These are phyloP conservation scores for Inga leiocalycina DNA, from an alignment of 306 rosid species.

Conservation along the genomic window DNA sequence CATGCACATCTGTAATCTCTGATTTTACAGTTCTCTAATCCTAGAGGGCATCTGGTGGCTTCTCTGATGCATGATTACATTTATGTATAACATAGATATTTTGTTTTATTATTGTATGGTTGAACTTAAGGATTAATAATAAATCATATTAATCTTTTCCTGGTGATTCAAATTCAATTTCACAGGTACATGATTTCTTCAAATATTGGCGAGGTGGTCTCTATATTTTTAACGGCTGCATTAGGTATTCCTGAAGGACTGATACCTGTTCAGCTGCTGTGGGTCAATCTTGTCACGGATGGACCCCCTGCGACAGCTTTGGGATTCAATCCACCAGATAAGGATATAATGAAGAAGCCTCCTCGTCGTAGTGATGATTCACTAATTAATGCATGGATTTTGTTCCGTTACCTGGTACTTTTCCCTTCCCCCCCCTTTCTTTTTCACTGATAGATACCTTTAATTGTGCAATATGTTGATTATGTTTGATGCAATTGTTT, in stretches of 20 bases:
- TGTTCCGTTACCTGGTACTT: conserved; percentile 89
- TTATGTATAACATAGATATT: background rate
- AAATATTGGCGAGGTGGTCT: conserved; percentile 85
- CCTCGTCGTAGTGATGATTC: conserved; percentile 85
- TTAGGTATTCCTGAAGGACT: conserved; percentile 94
- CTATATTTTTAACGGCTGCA: conserved; percentile 82
- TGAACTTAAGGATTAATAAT: background rate
- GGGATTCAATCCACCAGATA: conserved; percentile 95
- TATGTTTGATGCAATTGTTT: conserved; percentile 22
- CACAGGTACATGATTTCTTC: conserved; percentile 91
- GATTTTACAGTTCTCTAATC: background rate
- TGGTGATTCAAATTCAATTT: conserved; percentile 22
- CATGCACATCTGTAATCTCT: conserved; percentile 8
- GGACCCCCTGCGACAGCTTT: conserved; percentile 99
- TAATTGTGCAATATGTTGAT: background rate
- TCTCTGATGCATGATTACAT: background rate
- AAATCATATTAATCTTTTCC: background rate
- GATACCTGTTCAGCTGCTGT: conserved; percentile 97
- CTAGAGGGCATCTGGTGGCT: conserved; percentile 6
- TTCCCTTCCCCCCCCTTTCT: background rate
- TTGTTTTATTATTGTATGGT: background rate
- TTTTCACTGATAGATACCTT: background rate
- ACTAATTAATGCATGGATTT: conserved; percentile 80
- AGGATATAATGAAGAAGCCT: conserved; percentile 87
- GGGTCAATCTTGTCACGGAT: conserved; percentile 99